Percentiles rank a stretch among this genome's conserved stretches.
Conservation (phyloP, 2,329 filamentous ascomycete genomes). For the Colletotrichum tabaci region DNA sequence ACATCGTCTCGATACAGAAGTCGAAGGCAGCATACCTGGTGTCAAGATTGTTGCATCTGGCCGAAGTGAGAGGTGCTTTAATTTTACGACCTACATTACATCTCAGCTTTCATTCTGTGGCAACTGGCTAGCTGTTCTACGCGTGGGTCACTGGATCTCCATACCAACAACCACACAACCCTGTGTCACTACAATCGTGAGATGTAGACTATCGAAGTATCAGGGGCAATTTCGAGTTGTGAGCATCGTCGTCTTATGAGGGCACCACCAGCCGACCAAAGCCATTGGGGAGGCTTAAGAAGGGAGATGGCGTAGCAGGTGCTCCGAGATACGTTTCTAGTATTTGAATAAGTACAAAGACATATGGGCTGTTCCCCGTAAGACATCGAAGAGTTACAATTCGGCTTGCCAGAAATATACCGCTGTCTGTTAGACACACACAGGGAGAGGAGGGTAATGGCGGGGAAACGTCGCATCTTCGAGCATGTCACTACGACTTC, state of each 20-base stretch:
- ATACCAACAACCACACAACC: too few relatives aligned
- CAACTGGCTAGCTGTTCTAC: background rate
- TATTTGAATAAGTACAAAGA: background rate
- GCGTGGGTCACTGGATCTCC: too few relatives aligned
- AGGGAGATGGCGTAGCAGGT: background rate
- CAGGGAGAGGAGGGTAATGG: background rate
- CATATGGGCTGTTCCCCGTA: fast-evolving
- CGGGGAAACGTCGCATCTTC: background rate
- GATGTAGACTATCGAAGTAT: too few relatives aligned
- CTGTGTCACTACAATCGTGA: background rate
- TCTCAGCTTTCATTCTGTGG: background rate
- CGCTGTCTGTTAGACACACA: background rate
- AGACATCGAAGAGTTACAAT: background rate
- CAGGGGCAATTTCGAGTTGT: background rate
- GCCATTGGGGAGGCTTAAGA: background rate
- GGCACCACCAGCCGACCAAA: background rate
- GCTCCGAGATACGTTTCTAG: background rate
- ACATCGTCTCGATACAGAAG: background rate
- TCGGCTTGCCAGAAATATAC: background rate
- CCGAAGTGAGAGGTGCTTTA: background rate
- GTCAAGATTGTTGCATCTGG: background rate
- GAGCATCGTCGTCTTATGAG: background rate
- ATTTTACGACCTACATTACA: background rate
- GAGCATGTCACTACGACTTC: background rate
- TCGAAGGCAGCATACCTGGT: background rate